Conservation (phyloP, 345 rosid genomes). For the Euphorbia tirucalli region DNA sequence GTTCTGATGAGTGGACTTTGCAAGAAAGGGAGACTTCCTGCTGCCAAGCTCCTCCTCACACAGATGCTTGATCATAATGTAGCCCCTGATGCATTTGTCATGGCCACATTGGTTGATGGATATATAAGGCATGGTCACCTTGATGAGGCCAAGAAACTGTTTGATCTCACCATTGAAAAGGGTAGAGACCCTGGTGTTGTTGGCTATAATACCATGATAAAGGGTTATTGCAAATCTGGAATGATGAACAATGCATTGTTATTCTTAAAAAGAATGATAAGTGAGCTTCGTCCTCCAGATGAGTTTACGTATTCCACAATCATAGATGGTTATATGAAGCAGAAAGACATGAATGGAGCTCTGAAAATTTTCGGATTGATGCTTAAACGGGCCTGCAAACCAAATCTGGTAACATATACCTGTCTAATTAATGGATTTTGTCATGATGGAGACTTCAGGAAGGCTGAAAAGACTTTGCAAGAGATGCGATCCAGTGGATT, state of each 20-base stretch:
- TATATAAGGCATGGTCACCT: constrained; percentile 57
- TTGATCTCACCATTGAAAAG: constrained; percentile 47
- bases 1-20: constrained; percentile 79
- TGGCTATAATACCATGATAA: constrained; percentile 78
- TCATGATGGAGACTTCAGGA: constrained; percentile 43
- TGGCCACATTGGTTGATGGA: constrained; percentile 78
- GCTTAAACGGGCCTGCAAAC: constrained; percentile 59
- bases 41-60: constrained; percentile 56
- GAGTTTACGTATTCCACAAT: constrained; percentile 74
- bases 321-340: constrained; percentile 75
- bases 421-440: constrained; percentile 75
- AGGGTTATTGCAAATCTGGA: constrained; percentile 80
- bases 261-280: constrained; percentile 51
- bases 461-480: constrained; percentile 57
- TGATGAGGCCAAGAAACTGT: constrained; percentile 57
- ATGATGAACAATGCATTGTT: constrained; percentile 59
- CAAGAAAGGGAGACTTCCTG: constrained; percentile 61
- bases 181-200: constrained; percentile 61
- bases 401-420: constrained; percentile 75
- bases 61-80: constrained; percentile 78
- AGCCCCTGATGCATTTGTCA: constrained; percentile 59
- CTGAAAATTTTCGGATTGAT: constrained; percentile 51
- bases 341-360: constrained; percentile 59
- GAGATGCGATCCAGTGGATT: constrained; percentile 57
- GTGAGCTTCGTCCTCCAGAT: constrained; percentile 54